Evolutionary conservation across 2,329 filamentous ascomycete genomes (phyloP), one percentile per base, ranked within the genome.

Genomic region (Fonsecaea monophora): DNA sequence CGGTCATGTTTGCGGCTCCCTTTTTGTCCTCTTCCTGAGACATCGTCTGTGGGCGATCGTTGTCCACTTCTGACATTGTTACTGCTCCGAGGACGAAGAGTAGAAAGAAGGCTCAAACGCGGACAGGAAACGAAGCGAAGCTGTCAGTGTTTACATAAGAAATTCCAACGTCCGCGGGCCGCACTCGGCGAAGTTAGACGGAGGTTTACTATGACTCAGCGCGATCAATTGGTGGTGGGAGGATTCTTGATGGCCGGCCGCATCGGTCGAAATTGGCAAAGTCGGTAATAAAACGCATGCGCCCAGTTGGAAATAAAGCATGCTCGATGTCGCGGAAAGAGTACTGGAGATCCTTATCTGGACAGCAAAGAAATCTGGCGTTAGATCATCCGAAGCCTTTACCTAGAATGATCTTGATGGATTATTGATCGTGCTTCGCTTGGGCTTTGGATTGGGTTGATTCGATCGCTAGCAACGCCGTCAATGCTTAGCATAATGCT

Each of bases 401-500:
- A 61, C 59, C 59, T 12, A 61, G 34, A 54, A 38, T 1, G 53
- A 35, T 21, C 15, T 37, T n/a, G 30, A 15, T 18, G 13, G 30
- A 9, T 10, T 25, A 25, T 2, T 2, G 48, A 37, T 35, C 18
- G 34, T 12, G 32, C 34, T 37, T 34, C 18, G 35, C 53, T 53
- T 18, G 25, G 10, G 18, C 45, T 50, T 4, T 50, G 45, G 48
- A 40, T 56, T 56, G 50, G 50, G 60, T 25, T 25, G 0, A 34
- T 30, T 45, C 35, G 3, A 32, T 10, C 8, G 13, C 21, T 45
- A n/a, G 9, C 15, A 45, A 45, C 42, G 59, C 59, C 54, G 21
- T 54, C 12, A 45, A 45, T 61, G 59, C 59, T 61, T 37, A 61
- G 18, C 48, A 61, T 30, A 61, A 18, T 38, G 61, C 53, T 63